Base-by-base conservation (phyloP, 2,329 filamentous ascomycete species). In the Acrocalymma vagum region DNA sequence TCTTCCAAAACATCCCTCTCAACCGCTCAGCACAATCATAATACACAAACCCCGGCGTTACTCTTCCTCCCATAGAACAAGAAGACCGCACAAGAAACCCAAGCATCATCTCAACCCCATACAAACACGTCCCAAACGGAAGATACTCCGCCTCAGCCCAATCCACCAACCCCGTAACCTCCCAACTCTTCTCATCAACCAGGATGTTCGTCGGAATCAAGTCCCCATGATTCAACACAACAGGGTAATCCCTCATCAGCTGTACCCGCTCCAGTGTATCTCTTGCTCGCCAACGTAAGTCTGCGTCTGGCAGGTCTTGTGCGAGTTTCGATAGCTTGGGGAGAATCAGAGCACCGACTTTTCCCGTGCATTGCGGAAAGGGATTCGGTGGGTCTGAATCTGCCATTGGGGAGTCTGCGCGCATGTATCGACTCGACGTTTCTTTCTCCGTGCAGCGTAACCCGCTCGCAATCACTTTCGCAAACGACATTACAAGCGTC, bases 61-160 rank as follows among this genome's bases (percentile, higher is more conserved):
- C 4, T 6, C 4, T 24, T 21, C 22, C 15, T 9, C 9, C 20
- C 11, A 26, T 16, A 10, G 15, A 11, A 55, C 21, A 67, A 70
- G 2, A 58, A 52, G 5, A 38, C 42, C 3, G 51, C 8, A 54
- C 60, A n/a, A 76, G 56, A 40, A 72, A 68, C 1, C 83, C 81
- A 1, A 87, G 67, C 1, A 86, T 56, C 60, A 83, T 76, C 55
- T 86, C 83, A 0, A 86, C 62, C 0, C 82, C 83, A 51, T 85
- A 86, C 28, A 85, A 61, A 17, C 77, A 78, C 3, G 79, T 71
- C 0, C 83, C 84, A 51, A 84, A 83, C 0, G 83, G 83, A 7
- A 85, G 59, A 44, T 70, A 76, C 56, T 86, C 83, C 0, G 78
- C 81, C 56, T 87, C 84, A 0, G 81, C 80, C 84, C 83, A 87